A percentile compares a stretch with the other conserved stretches of the same genome.
Conservation (phyloP, 2,329 filamentous ascomycete species). For the Sclerotinia subarctica region DNA sequence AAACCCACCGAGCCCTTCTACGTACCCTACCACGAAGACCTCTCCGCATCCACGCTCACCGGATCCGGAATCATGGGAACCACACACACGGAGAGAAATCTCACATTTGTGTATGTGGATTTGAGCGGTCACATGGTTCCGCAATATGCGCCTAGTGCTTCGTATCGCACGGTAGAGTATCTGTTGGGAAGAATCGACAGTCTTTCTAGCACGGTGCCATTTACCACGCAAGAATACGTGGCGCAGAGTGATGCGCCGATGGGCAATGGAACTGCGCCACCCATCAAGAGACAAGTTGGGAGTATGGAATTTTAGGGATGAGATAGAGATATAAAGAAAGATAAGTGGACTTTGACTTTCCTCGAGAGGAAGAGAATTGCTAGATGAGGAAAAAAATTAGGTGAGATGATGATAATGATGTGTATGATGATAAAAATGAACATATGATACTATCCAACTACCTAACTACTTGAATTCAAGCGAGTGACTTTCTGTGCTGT, state of each 20-base stretch:
- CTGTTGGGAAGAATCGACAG: slow-evolving; percentile 66
- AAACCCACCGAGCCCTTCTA: slow-evolving; percentile 41
- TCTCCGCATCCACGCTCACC: slow-evolving; percentile 64
- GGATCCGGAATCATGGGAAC: slow-evolving; percentile 67
- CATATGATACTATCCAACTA: background rate
- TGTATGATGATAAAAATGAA: background rate
- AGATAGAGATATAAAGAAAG: too few species aligned
- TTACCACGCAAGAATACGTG: slow-evolving; percentile 34
- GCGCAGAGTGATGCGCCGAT: background rate
- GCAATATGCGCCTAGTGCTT: slow-evolving; percentile 64
- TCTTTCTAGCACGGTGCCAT: slow-evolving; percentile 45
- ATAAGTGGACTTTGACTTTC: too few species aligned
- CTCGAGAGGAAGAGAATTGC: background rate
- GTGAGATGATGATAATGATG: background rate
- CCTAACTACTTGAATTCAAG: background rate
- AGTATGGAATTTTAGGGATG: background rate
- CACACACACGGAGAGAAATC: slow-evolving; percentile 67
- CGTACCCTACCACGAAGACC: slow-evolving; percentile 58
- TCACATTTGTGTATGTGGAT: slow-evolving; percentile 49
- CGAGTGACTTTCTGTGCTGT: too few species aligned
- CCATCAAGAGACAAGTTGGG: slow-evolving; percentile 5
- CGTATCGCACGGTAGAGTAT: slow-evolving; percentile 72
- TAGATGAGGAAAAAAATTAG: background rate
- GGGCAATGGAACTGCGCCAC: background rate
- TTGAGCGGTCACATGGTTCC: slow-evolving; percentile 60